Conservation (phyloP, 768 basidiomycete species). For the Hypholoma sublateritium region DNA sequence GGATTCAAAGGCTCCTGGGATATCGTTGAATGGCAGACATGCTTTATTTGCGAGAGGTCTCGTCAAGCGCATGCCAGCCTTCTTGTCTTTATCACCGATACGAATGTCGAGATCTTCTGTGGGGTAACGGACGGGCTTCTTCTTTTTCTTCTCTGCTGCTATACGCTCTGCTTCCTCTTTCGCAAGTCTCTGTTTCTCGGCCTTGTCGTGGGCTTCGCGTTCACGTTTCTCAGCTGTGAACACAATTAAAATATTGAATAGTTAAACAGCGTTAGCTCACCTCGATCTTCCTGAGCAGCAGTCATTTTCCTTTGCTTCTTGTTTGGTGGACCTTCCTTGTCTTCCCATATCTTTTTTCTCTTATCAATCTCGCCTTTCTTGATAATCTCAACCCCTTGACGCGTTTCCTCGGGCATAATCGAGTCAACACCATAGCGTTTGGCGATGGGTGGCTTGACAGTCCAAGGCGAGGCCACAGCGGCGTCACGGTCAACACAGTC, state of each 20-base stretch:
- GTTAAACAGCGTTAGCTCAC: constrained; percentile 33
- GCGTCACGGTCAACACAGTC: constrained; percentile 94
- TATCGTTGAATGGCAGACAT: constrained; percentile 68
- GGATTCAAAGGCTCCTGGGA: constrained; percentile 68
- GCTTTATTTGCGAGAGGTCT: constrained; percentile 65
- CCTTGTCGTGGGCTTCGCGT: constrained; percentile 68
- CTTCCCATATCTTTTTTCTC: constrained; percentile 88
- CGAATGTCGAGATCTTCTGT: constrained; percentile 89
- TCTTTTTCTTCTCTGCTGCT: constrained; percentile 81
- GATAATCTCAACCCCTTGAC: constrained; percentile 73
- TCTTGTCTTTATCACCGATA: constrained; percentile 79
- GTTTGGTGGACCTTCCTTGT: constrained; percentile 79
- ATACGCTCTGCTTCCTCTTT: constrained; percentile 74
- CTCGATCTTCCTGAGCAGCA: constrained; percentile 72
- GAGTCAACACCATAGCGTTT: constrained; percentile 81
- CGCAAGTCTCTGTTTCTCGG: constrained; percentile 59
- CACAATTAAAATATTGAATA: constrained; percentile 21
- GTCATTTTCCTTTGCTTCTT: constrained; percentile 84
- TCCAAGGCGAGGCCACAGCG: constrained; percentile 94
- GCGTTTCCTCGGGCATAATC: constrained; percentile 83
- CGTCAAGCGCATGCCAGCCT: constrained; percentile 67
- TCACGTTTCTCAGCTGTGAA: constrained; percentile 61
- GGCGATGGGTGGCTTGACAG: constrained; percentile 84
- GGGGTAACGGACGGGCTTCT: constrained; percentile 88
- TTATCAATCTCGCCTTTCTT: constrained; percentile 92